Conservation (phyloP, 2,329 filamentous ascomycete species). For the Epichloe baconii region DNA sequence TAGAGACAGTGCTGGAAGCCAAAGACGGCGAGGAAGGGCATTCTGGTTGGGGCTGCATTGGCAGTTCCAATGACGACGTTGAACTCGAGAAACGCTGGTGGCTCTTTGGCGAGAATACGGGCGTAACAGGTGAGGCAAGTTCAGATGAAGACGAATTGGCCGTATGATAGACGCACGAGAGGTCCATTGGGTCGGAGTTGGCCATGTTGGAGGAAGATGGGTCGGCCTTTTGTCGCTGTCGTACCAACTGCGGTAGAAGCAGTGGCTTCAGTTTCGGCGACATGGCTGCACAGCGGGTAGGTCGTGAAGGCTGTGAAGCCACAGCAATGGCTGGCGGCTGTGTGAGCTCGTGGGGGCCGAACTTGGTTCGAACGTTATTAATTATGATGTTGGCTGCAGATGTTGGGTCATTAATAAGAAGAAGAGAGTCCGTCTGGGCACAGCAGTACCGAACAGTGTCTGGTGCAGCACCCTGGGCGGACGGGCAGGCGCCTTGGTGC, state of each 20-base stretch:
- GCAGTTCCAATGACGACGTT: constrained; percentile 60
- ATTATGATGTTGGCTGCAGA: neutral
- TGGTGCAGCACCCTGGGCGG: neutral
- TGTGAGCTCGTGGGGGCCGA: neutral
- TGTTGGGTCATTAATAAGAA: neutral
- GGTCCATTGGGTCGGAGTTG: constrained; percentile 21
- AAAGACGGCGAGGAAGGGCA: constrained; percentile 11
- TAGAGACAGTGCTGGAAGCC: constrained; percentile 32
- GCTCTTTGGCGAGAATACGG: constrained; percentile 53
- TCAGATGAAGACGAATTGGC: constrained; percentile 51
- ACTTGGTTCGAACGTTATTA: neutral
- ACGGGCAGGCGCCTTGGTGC: neutral
- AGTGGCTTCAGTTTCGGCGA: constrained; percentile 6
- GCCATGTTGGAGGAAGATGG: constrained; percentile 18
- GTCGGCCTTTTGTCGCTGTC: constrained; percentile 5
- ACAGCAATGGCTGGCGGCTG: neutral
- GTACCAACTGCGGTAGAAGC: constrained; percentile 5
- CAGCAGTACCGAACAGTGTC: neutral
- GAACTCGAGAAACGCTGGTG: constrained; percentile 61
- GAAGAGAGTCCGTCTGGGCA: neutral
- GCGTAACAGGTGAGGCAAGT: constrained; percentile 55
- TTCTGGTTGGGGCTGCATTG: constrained; percentile 18
- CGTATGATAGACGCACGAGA: constrained; percentile 28
- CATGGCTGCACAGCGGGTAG: constrained; percentile 5
- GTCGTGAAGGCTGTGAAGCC: neutral